Evolutionary conservation across 768 basidiomycete species (phyloP), one percentile per base, ranked within the genome.

Genomic region (Tricholoma saponaceum): DNA sequence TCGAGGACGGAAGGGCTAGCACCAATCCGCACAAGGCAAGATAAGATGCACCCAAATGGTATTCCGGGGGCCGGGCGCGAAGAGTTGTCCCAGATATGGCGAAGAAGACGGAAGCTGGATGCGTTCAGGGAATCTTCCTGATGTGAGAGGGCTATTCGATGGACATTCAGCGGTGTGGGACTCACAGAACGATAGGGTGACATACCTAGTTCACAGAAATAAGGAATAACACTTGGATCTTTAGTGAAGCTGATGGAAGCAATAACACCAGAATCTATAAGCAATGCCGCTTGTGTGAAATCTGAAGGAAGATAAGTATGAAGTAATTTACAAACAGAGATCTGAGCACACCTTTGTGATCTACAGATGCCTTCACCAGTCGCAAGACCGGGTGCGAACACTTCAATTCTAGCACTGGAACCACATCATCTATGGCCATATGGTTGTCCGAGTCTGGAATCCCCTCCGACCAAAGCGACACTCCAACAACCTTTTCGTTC

Each of bases 221-320:
- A 79, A 14, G 71, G 63, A 14, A 80, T 60, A 16, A 78, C 61
- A 25, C 58, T 64, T 3, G 66, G 47, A 47, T 70, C 54, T 43
- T 72, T 63, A 30, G 66, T 63, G 18, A 70, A 57, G 20, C 70
- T 69, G 28, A 77, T 60, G 47, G 57, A 67, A 22, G 63, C 62
- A 47, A 86, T 65, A 25, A 74, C 59, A n/a, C 80, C 76, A 35
- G 72, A 70, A 35, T 73, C 69, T 4, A 87, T 67, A 7, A 82
- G 56, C 20, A 78, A 59, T 16, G 66, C 63, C 23, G 80, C 69
- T 41, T 73, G 72, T 8, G 60, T 54, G 13, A 69, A 47, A 62
- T 83, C 85, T 86, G 51, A 47, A 55, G 58, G 23, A 33, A 47
- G 14, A 57, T 32, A 2, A 16, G 55, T 58, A 22, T 57, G 4